Base-by-base conservation (phyloP, 1,284 basidiomycete species). In the Sporisorium scitamineum region DNA sequence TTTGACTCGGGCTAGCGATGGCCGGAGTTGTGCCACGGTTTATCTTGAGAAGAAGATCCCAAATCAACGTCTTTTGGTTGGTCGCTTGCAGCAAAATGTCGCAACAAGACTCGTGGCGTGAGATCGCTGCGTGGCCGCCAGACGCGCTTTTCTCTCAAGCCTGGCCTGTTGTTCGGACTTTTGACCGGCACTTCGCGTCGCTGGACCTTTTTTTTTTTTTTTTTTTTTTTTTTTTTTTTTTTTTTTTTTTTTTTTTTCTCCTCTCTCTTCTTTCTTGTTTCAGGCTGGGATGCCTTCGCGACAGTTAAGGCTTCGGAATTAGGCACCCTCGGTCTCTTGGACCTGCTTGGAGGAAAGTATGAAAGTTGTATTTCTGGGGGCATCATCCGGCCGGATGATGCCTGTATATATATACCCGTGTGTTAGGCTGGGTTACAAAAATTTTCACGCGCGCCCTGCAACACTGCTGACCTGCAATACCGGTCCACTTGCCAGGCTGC, bases 171-270 rank as follows among this genome's bases (percentile, higher is more conserved):
- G 8, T 13, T 52, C 69, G 69, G 69, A 54, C 54, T 62, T 58
- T 71, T 71, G 55, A 54, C 52, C 69, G 69, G 69, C 55, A 51
- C 59, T 31, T 61, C 42, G 50, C 22, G 29, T 39, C 20, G 8
- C 26, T 61, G 54, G 45, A 57, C 57, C 58, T 54, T 58, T 45
- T 24, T 45, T 27, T 7, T 24, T 20, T 2, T 26, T 14, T 45
- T 56, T 27, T 47, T 29, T n/a, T n/a, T n/a, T n/a, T n/a, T n/a
- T n/a, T n/a, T n/a, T n/a, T n/a, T n/a, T n/a, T n/a, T n/a, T n/a
- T n/a, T n/a, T n/a, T n/a, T n/a, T n/a, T n/a, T n/a, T n/a, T n/a
- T n/a, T n/a, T n/a, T n/a, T n/a, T n/a, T n/a, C n/a, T n/a, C n/a
- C n/a, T n/a, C n/a, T n/a, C n/a, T n/a, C n/a, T n/a, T n/a, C n/a